Conservation (phyloP, 2,329 filamentous ascomycete species). For the Colletotrichum liriopes region DNA sequence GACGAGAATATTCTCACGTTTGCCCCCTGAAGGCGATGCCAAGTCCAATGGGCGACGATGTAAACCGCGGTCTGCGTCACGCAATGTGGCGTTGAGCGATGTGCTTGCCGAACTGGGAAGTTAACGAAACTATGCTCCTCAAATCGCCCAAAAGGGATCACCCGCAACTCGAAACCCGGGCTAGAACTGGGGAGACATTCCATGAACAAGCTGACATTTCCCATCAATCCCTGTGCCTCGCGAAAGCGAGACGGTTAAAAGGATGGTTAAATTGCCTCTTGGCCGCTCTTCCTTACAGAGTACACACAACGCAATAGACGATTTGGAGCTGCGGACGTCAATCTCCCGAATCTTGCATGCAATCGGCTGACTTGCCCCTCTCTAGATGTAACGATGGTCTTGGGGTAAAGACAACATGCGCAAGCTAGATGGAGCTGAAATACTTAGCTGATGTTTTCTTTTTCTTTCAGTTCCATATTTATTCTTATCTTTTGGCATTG, state of each 20-base stretch:
- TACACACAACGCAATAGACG: background rate
- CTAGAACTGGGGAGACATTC: background rate
- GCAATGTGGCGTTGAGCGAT: background rate
- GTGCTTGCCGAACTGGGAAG: background rate
- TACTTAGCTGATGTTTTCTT: background rate
- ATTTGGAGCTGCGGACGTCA: conserved; percentile 28
- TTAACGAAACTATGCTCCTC: background rate
- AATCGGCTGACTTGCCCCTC: conserved; percentile 13
- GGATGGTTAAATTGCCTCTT: conserved; percentile 1
- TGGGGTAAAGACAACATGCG: background rate
- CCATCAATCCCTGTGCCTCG: conserved; percentile 3
- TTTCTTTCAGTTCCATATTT: too few relatives aligned
- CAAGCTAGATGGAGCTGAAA: background rate
- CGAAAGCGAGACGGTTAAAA: conserved; percentile 24
- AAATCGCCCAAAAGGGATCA: background rate
- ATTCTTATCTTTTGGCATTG: too few relatives aligned
- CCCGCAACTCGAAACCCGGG: background rate
- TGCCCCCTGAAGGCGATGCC: too few relatives aligned
- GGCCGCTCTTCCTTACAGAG: conserved; percentile 13
- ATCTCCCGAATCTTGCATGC: conserved; percentile 9
- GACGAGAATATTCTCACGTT: background rate
- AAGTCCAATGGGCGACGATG: background rate
- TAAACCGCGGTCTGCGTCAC: too few relatives aligned
- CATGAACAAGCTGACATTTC: background rate
- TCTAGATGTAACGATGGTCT: background rate